Evolutionary conservation across 345 rosid genomes (phyloP), one percentile per base, ranked within the genome.

Genomic region (Sapria himalayana): DNA sequence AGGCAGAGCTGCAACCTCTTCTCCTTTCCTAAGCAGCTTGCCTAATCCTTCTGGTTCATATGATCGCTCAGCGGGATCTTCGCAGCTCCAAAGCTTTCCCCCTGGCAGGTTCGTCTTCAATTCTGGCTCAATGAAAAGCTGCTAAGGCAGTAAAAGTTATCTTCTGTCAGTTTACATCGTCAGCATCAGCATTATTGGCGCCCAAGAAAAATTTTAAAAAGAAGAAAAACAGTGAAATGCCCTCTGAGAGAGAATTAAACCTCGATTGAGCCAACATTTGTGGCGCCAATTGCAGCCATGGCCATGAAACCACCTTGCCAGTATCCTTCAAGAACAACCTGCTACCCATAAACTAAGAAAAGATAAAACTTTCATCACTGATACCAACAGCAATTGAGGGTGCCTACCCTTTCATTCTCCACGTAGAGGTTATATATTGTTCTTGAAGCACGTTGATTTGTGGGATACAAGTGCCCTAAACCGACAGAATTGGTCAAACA

Each of bases 391-490:
- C n/a, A n/a, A n/a, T n/a, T n/a, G n/a, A n/a, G n/a, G n/a, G n/a
- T n/a, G n/a, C n/a, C 63, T 82, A 89, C 93, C 81, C 98, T 79
- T 72, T 89, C 94, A 60, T 89, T 89, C 70, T 79, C 84, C 34
- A 82, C 72, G 58, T 79, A 89, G 29, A 89, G 85, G 58, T 82
- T 82, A 48, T 67, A 63, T 36, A 89, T 69, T 43, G 98, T 89
- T 66, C 93, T 76, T 31, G 73, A 58, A 33, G 98, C 94, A 46
- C 94, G 91, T 49, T 82, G 93, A 45, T 76, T 82, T 54, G 74
- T 21, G 4, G 98, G 94, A 62, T 68, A 74, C 14, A 89, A 56
- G 29, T 54, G 70, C 22, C 98, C 98, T 82, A 19, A 37, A 37
- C 57, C 9, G 21, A 38, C 44, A n/a, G n/a, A n/a, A n/a, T n/a